Evolutionary conservation across 148 eudicot genomes (phyloP), one percentile per base, ranked within the genome.

Genomic region (Vaccinium corymbosum): DNA sequence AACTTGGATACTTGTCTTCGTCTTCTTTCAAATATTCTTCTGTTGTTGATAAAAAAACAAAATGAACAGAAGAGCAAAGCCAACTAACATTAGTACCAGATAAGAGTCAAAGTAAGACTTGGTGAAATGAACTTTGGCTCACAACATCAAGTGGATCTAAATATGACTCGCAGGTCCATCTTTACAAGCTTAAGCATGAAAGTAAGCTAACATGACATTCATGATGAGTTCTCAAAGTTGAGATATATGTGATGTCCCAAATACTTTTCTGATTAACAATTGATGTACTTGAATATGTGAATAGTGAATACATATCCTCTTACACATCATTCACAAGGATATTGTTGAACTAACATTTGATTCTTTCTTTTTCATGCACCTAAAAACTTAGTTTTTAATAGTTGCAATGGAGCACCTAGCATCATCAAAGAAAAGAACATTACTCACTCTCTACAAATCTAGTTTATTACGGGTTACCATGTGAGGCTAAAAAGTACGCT

Each of bases 401-500:
- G 59, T 66, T 81, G 38, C 75, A 46, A 66, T 57, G 50, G 12
- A 64, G 38, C 74, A 62, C 20, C n/a, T 13, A 20, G 22, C 52
- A 22, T 81, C 55, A 81, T 49, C 38, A 4, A 66, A 64, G 57
- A 75, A 42, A 42, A 4, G 46, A 4, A 42, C 46, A 42, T 42
- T 42, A 42, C 46, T 42, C 46, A 42, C 46, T 42, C 46, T 42
- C 46, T 42, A 42, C 46, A 42, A 42, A 4, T 42, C 46, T 42
- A 5, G 46, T 42, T 42, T 42, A 81, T 66, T 66, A 81, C 42
- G 48, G n/a, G 75, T 55, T 48, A 64, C 50, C 35, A 49, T 22
- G 76, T 49, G 75, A 81, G 42, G 17, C 42, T 25, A 27, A 55
- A 78, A 78, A 50, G 53, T 53, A 78, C 17, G 66, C 70, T 35